phyloP scores from a whole-genome alignment of 1,284 basidiomycete genomes.

The Macrocystidia cucumis region DNA sequence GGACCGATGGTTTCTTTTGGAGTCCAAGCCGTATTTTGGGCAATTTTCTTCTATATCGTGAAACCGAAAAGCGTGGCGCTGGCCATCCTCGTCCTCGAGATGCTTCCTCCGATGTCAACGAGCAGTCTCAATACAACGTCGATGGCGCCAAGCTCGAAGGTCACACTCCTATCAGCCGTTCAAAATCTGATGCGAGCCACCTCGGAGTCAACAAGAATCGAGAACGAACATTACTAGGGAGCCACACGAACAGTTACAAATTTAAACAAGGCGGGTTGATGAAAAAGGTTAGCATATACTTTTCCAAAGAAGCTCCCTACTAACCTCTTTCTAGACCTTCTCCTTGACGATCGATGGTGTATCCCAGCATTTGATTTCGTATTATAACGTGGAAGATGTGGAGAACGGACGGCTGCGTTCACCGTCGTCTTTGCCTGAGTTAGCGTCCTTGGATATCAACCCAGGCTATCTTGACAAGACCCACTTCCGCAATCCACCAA shows the following conservation, averaged over 20 bases:
- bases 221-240: constrained; percentile 81
- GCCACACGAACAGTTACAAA: constrained; percentile 85
- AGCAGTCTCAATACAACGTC: constrained; percentile 19
- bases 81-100: constrained; percentile 34
- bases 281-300: constrained; percentile 93
- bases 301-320: too few relatives aligned
- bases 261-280: constrained; percentile 89
- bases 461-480: constrained; percentile 87
- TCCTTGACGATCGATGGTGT: constrained; percentile 82
- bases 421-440: constrained; percentile 85
- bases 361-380: constrained; percentile 92
- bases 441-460: constrained; percentile 80
- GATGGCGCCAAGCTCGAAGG: constrained; percentile 22
- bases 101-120: constrained; percentile 18
- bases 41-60: constrained; percentile 93
- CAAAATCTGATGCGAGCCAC: constrained; percentile 43
- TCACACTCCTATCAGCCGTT: constrained; percentile 49
- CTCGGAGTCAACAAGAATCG: constrained; percentile 53
- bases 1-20: constrained; percentile 98
- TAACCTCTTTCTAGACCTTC: constrained; percentile 62
- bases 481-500: constrained; percentile 86
- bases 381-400: constrained; percentile 93
- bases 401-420: constrained; percentile 80
- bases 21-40: constrained; percentile 81
- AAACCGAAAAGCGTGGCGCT: constrained; percentile 77